These are phyloP conservation scores for Simmondsia chinensis DNA, from an alignment of 148 eudicot species.

Conservation along the genomic window DNA sequence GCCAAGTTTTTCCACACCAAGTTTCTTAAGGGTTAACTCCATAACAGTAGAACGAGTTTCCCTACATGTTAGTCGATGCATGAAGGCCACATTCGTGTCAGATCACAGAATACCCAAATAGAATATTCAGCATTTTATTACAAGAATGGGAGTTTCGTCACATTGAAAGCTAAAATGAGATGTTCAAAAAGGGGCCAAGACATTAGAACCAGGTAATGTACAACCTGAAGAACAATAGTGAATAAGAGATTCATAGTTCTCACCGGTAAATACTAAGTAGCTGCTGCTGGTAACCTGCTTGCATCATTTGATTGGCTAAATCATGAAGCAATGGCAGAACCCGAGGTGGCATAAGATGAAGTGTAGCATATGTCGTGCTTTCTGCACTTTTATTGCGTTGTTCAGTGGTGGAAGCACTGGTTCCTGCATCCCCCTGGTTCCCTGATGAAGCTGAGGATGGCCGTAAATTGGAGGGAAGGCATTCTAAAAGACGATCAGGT, in stretches of 20 bases:
- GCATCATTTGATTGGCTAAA: conserved; percentile 60
- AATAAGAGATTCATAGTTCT: neutral
- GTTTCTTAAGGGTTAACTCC: conserved; percentile 69
- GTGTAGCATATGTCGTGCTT: conserved; percentile 28
- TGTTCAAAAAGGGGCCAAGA: too few species aligned
- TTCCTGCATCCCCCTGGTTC: conserved; percentile 31
- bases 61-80: conserved; percentile 24
- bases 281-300: conserved; percentile 80
- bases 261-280: conserved; percentile 62
- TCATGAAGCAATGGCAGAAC: conserved; percentile 63
- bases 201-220: too few species aligned
- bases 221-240: neutral
- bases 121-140: neutral
- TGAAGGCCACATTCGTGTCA: neutral
- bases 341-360: conserved; percentile 63
- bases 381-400: conserved; percentile 35
- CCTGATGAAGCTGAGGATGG: conserved; percentile 54
- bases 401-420: conserved; percentile 19
- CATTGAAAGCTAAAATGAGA: too few species aligned
- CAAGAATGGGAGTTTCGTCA: too few species aligned
- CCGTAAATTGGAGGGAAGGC: conserved; percentile 61
- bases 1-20: conserved; percentile 81
- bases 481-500: conserved; percentile 77
- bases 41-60: conserved; percentile 61
- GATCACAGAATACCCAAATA: neutral